Evolutionary conservation across 768 basidiomycete genomes (phyloP), one percentile per base, ranked within the genome.

Genomic region (Boletus barrowsii): DNA sequence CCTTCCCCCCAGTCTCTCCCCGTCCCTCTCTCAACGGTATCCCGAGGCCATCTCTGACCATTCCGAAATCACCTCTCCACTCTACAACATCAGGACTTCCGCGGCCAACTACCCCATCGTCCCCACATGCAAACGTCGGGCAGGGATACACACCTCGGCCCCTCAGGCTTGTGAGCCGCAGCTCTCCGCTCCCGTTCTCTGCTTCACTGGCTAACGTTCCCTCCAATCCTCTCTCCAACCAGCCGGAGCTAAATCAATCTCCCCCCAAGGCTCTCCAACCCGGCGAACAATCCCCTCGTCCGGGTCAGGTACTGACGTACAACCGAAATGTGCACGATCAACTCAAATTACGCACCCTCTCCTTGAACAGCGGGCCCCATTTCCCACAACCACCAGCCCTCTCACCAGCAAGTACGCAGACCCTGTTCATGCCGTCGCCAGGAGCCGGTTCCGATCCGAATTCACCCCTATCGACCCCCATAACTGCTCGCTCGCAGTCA

Each of bases 291-390:
- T 42, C 50, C n/a, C 54, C 62, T 0, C 61, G 64, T 0, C 57
- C 68, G 4, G 65, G 66, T 42, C 62, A 61, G 41, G 47, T 74
- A 17, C 49, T 71, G 53, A 51, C 53, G 6, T 70, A 72, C 35
- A 74, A 74, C 40, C 58, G 71, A 7, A 73, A 74, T 14, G 33
- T 74, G n/a, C 65, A 67, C 46, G 66, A 73, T 56, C 69, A 69
- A 26, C 65, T 71, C 47, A 71, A 70, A 20, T 46, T 55, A 14
- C 62, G 62, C 9, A 18, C 65, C 0, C 46, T 63, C 2, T 62
- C 63, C 20, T 6, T 61, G 26, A 63, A 50, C 14, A 54, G 44
- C 2, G 57, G 47, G 0, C 30, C 55, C 26, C 46, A 58, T 33
- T 57, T 51, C 5, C 17, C 59, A 9, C 56, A 53, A 5, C 35